These are phyloP conservation scores for Chlamydomonas asymmetrica DNA, from an alignment of 139 green algal species.

Conservation along the genomic window DNA sequence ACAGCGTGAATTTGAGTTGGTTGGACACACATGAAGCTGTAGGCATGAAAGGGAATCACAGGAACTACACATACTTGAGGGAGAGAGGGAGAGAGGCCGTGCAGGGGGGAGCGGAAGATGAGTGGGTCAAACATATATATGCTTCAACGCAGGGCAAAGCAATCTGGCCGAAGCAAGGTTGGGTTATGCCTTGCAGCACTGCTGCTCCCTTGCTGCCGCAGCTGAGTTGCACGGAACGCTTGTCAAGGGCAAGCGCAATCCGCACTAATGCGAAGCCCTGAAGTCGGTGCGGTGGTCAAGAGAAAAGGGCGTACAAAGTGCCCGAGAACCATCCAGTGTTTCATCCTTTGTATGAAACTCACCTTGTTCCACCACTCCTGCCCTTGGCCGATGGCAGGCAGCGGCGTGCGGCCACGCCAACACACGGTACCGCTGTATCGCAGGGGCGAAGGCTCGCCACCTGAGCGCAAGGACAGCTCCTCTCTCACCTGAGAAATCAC, in stretches of 20 bases:
- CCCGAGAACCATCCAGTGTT: neutral
- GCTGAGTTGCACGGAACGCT: too few relatives aligned
- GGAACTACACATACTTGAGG: neutral
- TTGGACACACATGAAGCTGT: neutral
- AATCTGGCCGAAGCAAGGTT: too few relatives aligned
- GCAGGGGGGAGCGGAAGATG: too few relatives aligned
- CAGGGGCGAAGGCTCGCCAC: neutral
- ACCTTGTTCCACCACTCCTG: conserved; percentile 8
- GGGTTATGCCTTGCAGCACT: too few relatives aligned
- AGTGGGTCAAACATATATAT: too few relatives aligned
- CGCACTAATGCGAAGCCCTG: too few relatives aligned
- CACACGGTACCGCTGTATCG: conserved; percentile 19
- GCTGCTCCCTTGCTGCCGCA: too few relatives aligned
- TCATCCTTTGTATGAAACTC: neutral
- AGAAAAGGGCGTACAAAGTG: neutral
- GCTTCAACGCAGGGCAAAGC: too few relatives aligned
- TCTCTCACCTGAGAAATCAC: neutral
- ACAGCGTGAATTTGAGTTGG: neutral
- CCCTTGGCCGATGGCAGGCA: neutral
- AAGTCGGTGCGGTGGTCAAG: neutral
- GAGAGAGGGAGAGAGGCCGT: too few relatives aligned
- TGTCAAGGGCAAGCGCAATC: too few relatives aligned
- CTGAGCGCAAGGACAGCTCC: neutral
- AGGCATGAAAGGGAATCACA: neutral
- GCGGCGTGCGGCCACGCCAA: conserved; percentile 14